Evolutionary conservation across 2,329 filamentous ascomycete genomes (phyloP), one percentile per base, ranked within the genome.

Genomic region (Trichoderma koningii): DNA sequence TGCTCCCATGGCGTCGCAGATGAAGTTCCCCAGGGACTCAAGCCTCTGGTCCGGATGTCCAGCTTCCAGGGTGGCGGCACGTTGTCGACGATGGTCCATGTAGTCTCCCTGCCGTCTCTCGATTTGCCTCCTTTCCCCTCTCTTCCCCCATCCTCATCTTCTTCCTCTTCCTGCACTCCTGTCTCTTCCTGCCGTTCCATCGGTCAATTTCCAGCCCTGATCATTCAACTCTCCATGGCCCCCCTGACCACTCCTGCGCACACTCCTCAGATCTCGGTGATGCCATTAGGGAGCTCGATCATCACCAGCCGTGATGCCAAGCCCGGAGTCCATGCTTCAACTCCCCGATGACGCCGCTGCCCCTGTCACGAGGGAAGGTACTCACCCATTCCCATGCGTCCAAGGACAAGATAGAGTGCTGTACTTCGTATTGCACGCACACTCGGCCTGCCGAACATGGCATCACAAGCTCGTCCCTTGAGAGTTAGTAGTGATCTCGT

Each of bases 281-380:
- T 62, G 50, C 41, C 41, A 23, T 44, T 26, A 45, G 48, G 26
- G 41, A 62, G 28, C 48, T 62, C 59, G 23, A 62, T 62, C 48
- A 44, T 44, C 59, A 53, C 44, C 23, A 28, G 38, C 48, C 45
- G 44, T 30, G 38, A 30, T 44, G 59, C 59, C 48, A 62, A 62
- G 59, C 59, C 59, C 59, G 38, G 55, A 53, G 23, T 53, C 50
- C 23, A 62, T 62, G 50, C 59, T 51, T 55, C 50, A 26, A 42
- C 59, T 62, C 59, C 59, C 59, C 59, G 59, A 62, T 30, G 42
- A 47, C 42, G 55, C 26, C 41, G 50, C 59, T 47, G 59, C 59
- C 59, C 59, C 59, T 62, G 59, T 47, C 41, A 26, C 59, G 45
- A 55, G 59, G 59, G 50, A 38, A 10, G 34, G 1, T 38, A 38